phyloP scores from a whole-genome alignment of 116 monocot species.

The Cymodocea nodosa region DNA sequence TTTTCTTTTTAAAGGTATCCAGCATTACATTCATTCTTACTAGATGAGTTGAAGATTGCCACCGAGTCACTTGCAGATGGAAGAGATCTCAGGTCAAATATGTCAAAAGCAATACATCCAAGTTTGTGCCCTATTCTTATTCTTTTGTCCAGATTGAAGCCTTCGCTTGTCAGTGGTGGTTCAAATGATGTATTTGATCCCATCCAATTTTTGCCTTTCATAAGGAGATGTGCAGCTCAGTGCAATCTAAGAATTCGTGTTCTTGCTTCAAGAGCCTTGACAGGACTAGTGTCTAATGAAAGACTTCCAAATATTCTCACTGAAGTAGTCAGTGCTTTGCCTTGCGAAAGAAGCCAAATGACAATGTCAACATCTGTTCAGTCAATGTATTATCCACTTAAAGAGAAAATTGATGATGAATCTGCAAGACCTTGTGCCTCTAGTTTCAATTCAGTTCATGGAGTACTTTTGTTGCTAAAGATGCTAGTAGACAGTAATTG shows the following conservation, averaged over 20 bases:
- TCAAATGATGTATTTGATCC: constrained; percentile 77
- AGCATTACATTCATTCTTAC: constrained; percentile 75
- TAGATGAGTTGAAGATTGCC: constrained; percentile 61
- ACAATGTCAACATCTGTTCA: background rate
- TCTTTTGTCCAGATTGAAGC: constrained; percentile 84
- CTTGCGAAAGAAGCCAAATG: constrained; percentile 20
- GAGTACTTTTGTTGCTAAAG: constrained; percentile 62
- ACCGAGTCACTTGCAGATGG: constrained; percentile 48
- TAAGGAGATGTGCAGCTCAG: constrained; percentile 75
- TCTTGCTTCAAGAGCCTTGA: constrained; percentile 86
- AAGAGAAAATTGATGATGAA: constrained; percentile 2
- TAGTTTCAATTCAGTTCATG: constrained; percentile 86
- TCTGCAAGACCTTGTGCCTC: background rate
- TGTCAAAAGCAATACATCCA: constrained; percentile 80
- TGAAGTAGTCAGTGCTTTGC: constrained; percentile 30
- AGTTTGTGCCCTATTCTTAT: constrained; percentile 98
- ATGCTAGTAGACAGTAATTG: constrained; percentile 74
- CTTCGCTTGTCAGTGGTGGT: constrained; percentile 56
- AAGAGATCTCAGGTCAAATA: constrained; percentile 30
- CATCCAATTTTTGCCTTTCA: constrained; percentile 65
- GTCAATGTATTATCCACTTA: background rate
- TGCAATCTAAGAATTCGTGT: constrained; percentile 77
- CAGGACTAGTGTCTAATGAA: constrained; percentile 87
- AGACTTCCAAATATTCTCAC: constrained; percentile 47
- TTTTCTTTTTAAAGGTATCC: constrained; percentile 67